Base-by-base conservation (phyloP, 306 rosid species). In the Luffa acutangula region DNA sequence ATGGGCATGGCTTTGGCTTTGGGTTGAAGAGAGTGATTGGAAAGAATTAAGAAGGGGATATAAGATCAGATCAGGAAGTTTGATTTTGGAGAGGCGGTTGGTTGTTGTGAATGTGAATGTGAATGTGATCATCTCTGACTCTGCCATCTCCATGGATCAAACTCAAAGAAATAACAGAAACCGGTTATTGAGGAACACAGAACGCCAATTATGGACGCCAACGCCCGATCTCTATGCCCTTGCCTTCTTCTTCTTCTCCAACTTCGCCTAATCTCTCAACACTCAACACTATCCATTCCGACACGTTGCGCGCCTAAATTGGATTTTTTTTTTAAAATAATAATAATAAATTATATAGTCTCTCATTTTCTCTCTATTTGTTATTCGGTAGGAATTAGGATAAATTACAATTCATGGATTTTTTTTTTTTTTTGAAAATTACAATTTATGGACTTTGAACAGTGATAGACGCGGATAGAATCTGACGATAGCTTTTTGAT, bases 191-290 rank as follows among this genome's bases (percentile, higher is more conserved):
- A 57, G 59, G 84, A 45, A 52, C 18, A 67, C 7, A 69, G 67
- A 83, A 57, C 63, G 52, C 84, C 81, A 87, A 82, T 87, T 83
- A 85, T 78, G 10, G 77, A 77, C 13, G 86, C 7, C 64, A 65
- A 65, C 18, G 13, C 7, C 49, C 74, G 74, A 41, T 33, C 70
- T 9, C 70, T 41, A 39, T 39, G 74, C 39, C 76, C 20, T 21
- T 41, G 51, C 3, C 7, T 41, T 9, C 76, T 70, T 46, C 76
- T 11, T 31, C 67, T 14, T 8, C 36, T 25, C 8, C 9, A 54
- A 54, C 18, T 17, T 54, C 1, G 62, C 33, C 62, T 21, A 54
- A 54, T 41, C 72, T 7, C 20, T 6, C 8, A 4, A 17, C 74
- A 65, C 20, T 6, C 8, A 4, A 17, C 74, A 65, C n/a, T 59